Conservation (phyloP, 140 eudicot species). For the Oenanthe javanica region DNA sequence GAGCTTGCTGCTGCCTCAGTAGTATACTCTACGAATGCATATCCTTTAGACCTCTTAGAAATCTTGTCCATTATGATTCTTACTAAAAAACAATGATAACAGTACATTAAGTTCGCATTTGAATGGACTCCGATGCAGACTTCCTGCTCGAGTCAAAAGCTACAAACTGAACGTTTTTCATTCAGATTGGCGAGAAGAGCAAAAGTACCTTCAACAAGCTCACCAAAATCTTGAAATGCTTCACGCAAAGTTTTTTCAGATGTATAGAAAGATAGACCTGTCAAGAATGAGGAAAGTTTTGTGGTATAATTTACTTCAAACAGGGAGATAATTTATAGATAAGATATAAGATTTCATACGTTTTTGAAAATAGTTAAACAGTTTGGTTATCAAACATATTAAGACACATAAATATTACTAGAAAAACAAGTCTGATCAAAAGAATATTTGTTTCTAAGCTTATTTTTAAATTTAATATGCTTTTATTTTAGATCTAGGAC, state of each 20-base stretch:
- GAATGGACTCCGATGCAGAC: neutral
- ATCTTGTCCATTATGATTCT: slow-evolving; percentile 93
- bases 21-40: slow-evolving; percentile 87
- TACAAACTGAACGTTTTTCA: neutral
- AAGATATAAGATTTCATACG: neutral
- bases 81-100: slow-evolving; percentile 28
- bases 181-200: neutral
- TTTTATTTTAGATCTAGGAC: neutral
- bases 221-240: slow-evolving; percentile 91
- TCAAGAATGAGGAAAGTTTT: slow-evolving; percentile 8
- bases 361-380: neutral
- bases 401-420: neutral
- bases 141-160: neutral
- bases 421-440: neutral
- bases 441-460: neutral
- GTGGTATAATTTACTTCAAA: neutral
- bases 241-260: slow-evolving; percentile 96
- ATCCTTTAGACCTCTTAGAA: slow-evolving; percentile 92
- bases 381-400: neutral
- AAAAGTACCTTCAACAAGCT: slow-evolving; percentile 72
- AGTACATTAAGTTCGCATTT: neutral
- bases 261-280: slow-evolving; percentile 93
- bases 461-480: neutral
- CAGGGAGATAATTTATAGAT: neutral
- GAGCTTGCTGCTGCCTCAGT: slow-evolving; percentile 80